phyloP scores from a whole-genome alignment of 2,329 filamentous ascomycete genomes.

The Nemania sp. region DNA sequence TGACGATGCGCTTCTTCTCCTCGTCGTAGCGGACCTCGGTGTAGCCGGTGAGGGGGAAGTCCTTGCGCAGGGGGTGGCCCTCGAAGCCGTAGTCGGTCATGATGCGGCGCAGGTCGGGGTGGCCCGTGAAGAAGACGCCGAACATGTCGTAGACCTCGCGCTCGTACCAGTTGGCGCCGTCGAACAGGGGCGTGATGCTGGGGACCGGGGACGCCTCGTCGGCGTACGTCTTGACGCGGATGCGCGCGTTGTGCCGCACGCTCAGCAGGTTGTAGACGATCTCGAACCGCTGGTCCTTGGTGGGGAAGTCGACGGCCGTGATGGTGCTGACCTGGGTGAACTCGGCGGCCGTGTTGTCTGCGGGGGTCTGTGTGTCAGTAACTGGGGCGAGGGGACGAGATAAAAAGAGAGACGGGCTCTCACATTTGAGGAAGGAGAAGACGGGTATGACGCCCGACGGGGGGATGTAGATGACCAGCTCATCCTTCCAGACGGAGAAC shows the following conservation, averaged over 20 bases:
- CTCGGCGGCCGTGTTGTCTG: slow-evolving; percentile 94
- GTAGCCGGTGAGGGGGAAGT: slow-evolving; percentile 97
- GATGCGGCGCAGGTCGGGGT: slow-evolving; percentile 94
- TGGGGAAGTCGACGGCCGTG: slow-evolving; percentile 94
- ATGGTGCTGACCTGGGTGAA: slow-evolving; percentile 93
- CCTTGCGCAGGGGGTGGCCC: slow-evolving; percentile 94
- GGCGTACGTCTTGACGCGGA: slow-evolving; percentile 98
- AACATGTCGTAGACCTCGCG: slow-evolving; percentile 97
- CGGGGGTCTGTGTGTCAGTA: slow-evolving; percentile 22
- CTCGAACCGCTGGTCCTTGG: slow-evolving; percentile 93
- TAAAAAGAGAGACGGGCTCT: slow-evolving; percentile 5
- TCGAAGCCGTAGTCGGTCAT: slow-evolving; percentile 99
- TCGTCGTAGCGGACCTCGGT: slow-evolving; percentile 98
- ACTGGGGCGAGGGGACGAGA: neutral
- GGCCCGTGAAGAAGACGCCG: slow-evolving; percentile 93
- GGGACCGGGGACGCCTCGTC: slow-evolving; percentile 95
- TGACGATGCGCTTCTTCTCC: slow-evolving; percentile 99
- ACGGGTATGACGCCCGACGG: slow-evolving; percentile 88
- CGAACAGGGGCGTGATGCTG: slow-evolving; percentile 82
- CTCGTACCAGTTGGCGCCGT: slow-evolving; percentile 99
- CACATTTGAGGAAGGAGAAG: slow-evolving; percentile 89
- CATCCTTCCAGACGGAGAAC: slow-evolving; percentile 99
- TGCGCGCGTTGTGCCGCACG: slow-evolving; percentile 93
- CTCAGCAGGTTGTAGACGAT: slow-evolving; percentile 97
- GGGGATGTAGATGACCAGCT: slow-evolving; percentile 91